A percentile compares a stretch with the other conserved stretches of the same genome.
Evolutionary conservation across 75 land plant genomes (phyloP).

Genomic region (Larix kaempferi): DNA sequence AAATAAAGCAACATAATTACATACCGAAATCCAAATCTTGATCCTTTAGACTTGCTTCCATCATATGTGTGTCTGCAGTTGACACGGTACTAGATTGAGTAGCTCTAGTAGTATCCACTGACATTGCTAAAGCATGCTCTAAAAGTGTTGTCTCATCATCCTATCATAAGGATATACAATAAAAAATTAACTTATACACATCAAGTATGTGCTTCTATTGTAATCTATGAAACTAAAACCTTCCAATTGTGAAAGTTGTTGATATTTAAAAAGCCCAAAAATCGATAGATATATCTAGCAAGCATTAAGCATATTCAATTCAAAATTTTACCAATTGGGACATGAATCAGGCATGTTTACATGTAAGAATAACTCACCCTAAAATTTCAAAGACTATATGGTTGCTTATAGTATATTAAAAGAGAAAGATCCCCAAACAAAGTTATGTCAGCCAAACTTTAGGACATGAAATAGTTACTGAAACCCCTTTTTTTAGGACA

Average conservation of each 20-base stretch:
- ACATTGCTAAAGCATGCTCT: conserved; percentile 66
- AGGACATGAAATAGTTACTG: no score
- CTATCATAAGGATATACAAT: conserved; percentile 12
- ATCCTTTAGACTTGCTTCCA: conserved; percentile 73
- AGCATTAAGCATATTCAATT: neutral
- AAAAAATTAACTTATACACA: neutral
- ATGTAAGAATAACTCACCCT: neutral
- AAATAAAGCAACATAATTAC: conserved; percentile 7
- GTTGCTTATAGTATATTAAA: neutral
- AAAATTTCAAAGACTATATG: neutral
- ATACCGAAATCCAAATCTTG: conserved; percentile 81
- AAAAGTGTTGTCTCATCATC: conserved; percentile 46
- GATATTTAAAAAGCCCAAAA: neutral
- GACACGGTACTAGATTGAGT: conserved; percentile 21
- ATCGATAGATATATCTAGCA: neutral
- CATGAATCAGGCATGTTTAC: neutral
- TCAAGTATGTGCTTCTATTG: neutral
- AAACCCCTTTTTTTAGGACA: no score
- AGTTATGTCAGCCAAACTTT: no score
- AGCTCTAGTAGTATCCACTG: conserved; percentile 66
- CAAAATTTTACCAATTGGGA: neutral
- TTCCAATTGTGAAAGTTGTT: neutral
- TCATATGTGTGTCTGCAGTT: conserved; percentile 64
- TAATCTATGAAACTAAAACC: neutral
- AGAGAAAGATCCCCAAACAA: neutral